Evolutionary conservation across 2,329 filamentous ascomycete species (phyloP), one percentile per base, ranked within the genome.

Genomic region (Macroventuria anomochaeta): DNA sequence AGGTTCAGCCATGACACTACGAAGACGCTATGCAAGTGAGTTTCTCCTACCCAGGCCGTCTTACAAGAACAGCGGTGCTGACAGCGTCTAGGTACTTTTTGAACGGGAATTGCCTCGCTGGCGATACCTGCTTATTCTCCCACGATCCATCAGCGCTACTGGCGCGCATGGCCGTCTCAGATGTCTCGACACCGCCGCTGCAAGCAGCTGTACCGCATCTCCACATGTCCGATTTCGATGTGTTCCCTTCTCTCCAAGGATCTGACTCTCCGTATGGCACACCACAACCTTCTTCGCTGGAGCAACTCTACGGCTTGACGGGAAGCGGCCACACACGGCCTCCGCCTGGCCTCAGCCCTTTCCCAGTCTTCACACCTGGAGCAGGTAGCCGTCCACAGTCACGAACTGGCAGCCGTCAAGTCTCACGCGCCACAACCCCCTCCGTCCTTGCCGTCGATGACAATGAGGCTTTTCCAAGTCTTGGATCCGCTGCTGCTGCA

Each of bases 1-100:
- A 88, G 93, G 53, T 99, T 97, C 76, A 96, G 93, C 64, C 95
- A 99, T 75, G 93, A 99, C 73, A 83, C 96, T 37, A 96, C 91
- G 71, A 96, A 90, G 70, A 95, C 97, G 68, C 84, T 99, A 58
- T 99, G 95, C 93, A 97, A 97, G 91, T 96, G 81, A 83, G 91
- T 88, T 32, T 40, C 12, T 18, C 31, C 36, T 34, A 17, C 48
- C 10, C 26, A 32, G 26, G 3, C 43, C 37, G 42, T 5, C 46
- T 33, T 26, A 15, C 50, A 13, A 52, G 18, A 20, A 26, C 32
- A 36, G 37, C 40, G 23, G 56, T 64, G 75, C 59, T 49, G 53
- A 17, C 20, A 10, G 18, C 11, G n/a, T 17, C 37, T 67, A 95
- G 90, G 73, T 97, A 97, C 74, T 99, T 93, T 91, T 83, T 99